Base-by-base conservation (phyloP, 306 rosid genomes). In the Lathyrus tuberosus region DNA sequence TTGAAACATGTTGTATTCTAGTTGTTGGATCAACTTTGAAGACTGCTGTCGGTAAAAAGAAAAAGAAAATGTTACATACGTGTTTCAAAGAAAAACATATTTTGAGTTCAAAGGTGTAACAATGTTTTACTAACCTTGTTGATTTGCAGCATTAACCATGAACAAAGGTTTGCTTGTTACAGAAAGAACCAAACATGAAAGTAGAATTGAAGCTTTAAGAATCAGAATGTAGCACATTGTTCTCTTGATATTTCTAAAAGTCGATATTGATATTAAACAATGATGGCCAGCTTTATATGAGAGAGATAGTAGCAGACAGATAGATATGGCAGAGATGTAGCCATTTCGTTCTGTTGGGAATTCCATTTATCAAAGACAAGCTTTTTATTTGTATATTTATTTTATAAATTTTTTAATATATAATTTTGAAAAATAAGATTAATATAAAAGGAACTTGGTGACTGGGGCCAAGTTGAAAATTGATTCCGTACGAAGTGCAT, bases 101-200 rank as follows among this genome's bases (percentile, higher is more conserved):
- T 46, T 46, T 15, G 4, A 47, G 53, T 15, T 8, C 10, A 47
- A 47, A 47, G 4, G 46, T 71, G 57, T 17, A 11, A n/a, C 42
- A 13, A 1, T 30, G 26, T 11, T 37, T 18, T 16, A 44, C 79
- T 62, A 15, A 81, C 85, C 85, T 81, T 72, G 81, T 67, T 70
- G 69, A 76, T 37, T 67, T 66, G 76, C 48, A 81, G 76, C 48
- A 56, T 28, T 73, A 40, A 62, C 37, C 2, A 54, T 57, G 14
- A 22, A 66, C 42, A 52, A 26, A 43, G 68, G 72, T 4, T 47
- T 47, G 53, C 53, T 47, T 15, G 15, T 15, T 47, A 15, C 53
- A 47, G 3, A 47, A 47, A 35, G 40, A 35, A 47, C 22, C 22
- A 47, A 47, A 47, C 5, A 2, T 9, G 4, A 47, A 47, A 47